Evolutionary conservation across 345 rosid genomes (phyloP), one percentile per base, ranked within the genome.

Genomic region (Populus ilicifolia): DNA sequence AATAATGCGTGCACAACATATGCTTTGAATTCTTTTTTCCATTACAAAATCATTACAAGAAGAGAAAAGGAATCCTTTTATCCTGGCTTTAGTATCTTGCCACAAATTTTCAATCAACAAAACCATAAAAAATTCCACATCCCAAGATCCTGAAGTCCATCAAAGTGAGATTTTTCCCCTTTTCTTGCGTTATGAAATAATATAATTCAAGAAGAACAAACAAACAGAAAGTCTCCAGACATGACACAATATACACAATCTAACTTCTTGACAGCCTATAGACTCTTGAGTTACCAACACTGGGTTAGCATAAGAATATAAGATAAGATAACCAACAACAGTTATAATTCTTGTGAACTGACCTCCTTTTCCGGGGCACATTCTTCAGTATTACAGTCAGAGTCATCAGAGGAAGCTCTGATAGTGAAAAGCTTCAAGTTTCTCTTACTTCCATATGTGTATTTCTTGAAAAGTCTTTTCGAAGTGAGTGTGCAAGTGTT

Each of bases 311-410:
- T 14, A 48, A 13, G 5, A 48, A 48, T 17, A 48, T 48, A 48
- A 48, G 21, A 48, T 48, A 48, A 48, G 54, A 17, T 16, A 48
- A 16, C 54, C 54, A 48, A 16, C 2, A 48, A 16, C 18, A 48
- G 54, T 48, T 1, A 16, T 16, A 48, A 48, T 52, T 52, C 23
- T 25, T 0, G 59, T 20, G 8, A 23, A 25, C 38, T 20, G 29
- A 92, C 99, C 99, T 95, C 99, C 73, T 93, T 95, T 11, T 93
- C 98, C 8, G 99, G 99, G 69, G 98, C 99, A 84, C 99, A 93
- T 79, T 93, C 98, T 81, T 91, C 98, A 10, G 67, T 85, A 64
- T 95, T 95, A 75, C 99, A 95, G 74, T 95, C 97, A 33, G 92
- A 1, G 18, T 88, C 93, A 68, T 85, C 92, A 14, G 92, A 35